phyloP scores from a whole-genome alignment of 495 filamentous ascomycete species.

The Cladorrhinum samala region DNA sequence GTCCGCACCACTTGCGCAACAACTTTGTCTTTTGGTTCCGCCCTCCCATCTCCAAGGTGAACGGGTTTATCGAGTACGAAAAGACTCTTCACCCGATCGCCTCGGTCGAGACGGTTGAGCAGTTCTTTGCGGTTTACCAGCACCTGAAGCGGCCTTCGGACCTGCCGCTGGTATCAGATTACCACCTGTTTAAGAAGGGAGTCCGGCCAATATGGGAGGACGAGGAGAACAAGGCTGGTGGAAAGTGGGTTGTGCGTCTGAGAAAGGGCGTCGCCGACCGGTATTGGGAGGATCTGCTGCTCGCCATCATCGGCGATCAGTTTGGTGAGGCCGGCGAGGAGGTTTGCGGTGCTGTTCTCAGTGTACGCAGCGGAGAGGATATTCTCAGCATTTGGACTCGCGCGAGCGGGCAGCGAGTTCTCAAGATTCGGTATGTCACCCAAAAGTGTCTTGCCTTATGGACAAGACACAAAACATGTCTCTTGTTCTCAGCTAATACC shows the following conservation, averaged over 20 bases:
- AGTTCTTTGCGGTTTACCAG: constrained; percentile 87
- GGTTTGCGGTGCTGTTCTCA: constrained; percentile 88
- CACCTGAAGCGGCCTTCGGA: constrained; percentile 86
- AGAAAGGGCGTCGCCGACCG: constrained; percentile 96
- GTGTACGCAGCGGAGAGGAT: constrained; percentile 91
- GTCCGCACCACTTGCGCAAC: constrained; percentile 63
- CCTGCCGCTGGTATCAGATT: constrained; percentile 89
- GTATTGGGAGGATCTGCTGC: constrained; percentile 93
- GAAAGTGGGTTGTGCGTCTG: constrained; percentile 93
- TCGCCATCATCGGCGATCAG: constrained; percentile 90
- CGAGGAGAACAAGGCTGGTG: constrained; percentile 89
- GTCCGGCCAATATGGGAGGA: constrained; percentile 98
- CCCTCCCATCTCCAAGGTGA: constrained; percentile 80
- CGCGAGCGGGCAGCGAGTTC: constrained; percentile 82
- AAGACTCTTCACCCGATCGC: constrained; percentile 89
- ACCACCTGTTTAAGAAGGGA: constrained; percentile 96
- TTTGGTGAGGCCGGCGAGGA: constrained; percentile 92
- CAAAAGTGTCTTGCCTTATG: constrained; percentile 1
- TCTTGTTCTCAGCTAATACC: too few relatives aligned
- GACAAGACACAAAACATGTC: constrained; percentile 5
- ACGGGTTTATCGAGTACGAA: constrained; percentile 91
- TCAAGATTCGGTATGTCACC: constrained; percentile 80
- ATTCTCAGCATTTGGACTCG: constrained; percentile 97
- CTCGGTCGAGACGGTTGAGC: constrained; percentile 72
- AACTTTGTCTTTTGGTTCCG: constrained; percentile 97